Conservation (phyloP, 306 rosid species). For the Castanospermum australe region DNA sequence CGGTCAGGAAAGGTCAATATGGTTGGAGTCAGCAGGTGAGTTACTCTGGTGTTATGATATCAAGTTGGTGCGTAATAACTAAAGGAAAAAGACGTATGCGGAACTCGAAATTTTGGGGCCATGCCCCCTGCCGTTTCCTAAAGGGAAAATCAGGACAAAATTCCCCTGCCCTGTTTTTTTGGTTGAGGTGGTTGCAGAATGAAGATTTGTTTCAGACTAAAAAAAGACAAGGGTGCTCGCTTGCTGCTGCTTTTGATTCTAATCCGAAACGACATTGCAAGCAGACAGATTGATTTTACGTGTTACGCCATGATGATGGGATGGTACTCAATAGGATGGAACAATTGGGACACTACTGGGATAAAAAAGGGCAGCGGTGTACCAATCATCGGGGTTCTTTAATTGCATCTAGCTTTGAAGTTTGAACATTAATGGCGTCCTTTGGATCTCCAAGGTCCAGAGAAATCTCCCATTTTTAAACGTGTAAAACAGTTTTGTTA, state of each 20-base stretch:
- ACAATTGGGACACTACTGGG: slow-evolving; percentile 24
- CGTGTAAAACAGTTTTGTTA: neutral
- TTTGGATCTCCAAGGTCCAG: neutral
- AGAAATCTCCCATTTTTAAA: neutral
- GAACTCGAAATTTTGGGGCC: slow-evolving; percentile 32
- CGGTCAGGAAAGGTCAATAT: neutral
- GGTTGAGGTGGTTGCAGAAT: slow-evolving; percentile 27
- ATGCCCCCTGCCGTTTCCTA: slow-evolving; percentile 38
- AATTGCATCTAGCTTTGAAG: slow-evolving; percentile 1
- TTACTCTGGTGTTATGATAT: neutral
- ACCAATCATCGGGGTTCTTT: slow-evolving; percentile 6
- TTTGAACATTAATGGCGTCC: slow-evolving; percentile 9
- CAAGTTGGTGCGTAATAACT: slow-evolving; percentile 46
- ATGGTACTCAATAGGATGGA: slow-evolving; percentile 22
- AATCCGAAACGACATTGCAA: slow-evolving; percentile 30
- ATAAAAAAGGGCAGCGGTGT: neutral
- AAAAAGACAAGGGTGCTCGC: neutral
- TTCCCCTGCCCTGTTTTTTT: slow-evolving; percentile 7
- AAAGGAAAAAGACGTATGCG: slow-evolving; percentile 26
- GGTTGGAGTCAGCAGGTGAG: slow-evolving; percentile 17
- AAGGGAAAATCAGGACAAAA: slow-evolving; percentile 34
- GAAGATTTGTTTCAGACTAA: neutral
- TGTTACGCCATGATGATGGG: slow-evolving; percentile 18
- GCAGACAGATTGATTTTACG: slow-evolving; percentile 38
- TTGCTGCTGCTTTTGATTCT: slow-evolving; percentile 15